These are phyloP conservation scores for Mollisia scopiformis DNA, from an alignment of 2,329 filamentous ascomycete species.

Conservation along the genomic window DNA sequence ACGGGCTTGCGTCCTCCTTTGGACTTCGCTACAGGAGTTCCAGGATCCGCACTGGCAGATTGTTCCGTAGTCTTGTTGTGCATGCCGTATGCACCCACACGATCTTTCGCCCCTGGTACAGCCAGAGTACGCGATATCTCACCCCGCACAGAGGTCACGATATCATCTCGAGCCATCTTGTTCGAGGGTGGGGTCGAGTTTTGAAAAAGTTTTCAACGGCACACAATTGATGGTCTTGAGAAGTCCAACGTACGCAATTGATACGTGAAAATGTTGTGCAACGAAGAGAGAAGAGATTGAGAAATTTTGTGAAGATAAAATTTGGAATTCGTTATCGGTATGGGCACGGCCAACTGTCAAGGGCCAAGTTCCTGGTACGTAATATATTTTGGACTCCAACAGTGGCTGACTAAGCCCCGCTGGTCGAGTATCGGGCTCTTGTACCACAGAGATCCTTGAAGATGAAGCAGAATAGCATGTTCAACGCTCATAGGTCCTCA, in stretches of 20 bases:
- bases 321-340: background rate
- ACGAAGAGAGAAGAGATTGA: background rate
- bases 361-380: background rate
- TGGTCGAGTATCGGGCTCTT: background rate
- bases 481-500: background rate
- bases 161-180: background rate
- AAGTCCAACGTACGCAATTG: background rate
- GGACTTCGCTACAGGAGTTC: conserved; percentile 5
- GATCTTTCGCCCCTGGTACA: background rate
- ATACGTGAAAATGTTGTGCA: background rate
- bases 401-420: background rate
- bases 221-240: background rate
- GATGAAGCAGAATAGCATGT: background rate
- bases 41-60: conserved; percentile 5
- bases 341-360: background rate
- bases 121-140: background rate
- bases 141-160: background rate
- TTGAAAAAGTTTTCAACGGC: background rate
- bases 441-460: background rate
- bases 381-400: background rate
- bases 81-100: background rate
- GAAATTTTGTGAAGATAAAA: background rate
- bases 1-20: conserved; percentile 25
- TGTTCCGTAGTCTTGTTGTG: background rate
- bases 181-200: background rate